Base-by-base conservation (phyloP, 495 filamentous ascomycete species). In the Daldinia vernicosa region DNA sequence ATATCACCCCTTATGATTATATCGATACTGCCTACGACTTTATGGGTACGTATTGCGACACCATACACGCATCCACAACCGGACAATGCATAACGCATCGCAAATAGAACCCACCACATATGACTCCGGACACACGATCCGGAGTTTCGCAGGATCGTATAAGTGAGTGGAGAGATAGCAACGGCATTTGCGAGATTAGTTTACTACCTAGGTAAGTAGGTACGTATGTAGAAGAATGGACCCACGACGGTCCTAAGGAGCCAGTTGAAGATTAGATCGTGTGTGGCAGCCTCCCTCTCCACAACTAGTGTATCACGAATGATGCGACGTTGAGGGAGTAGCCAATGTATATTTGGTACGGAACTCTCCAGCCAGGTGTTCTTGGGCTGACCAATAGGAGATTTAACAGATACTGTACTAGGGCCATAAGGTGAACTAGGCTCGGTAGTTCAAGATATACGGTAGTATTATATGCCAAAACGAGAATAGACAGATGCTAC, bases 381-480 rank as follows among this genome's bases (percentile, higher is more conserved):
- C 15, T 37, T 45, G 24, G 17, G 15, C 50, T 6, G 9, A 5
- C 69, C 69, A 67, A 67, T 67, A 19, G 60, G 52, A 39, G 59
- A 65, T 62, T 68, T 35, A 40, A 17, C 22, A 30, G 26, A 59
- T 60, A 30, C 54, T 59, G 22, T 58, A 60, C 11, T 30, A 64
- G 40, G 43, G 40, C 19, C 30, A 43, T 43, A 22, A 64, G 55
- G 60, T 54, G 50, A 52, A 59, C 60, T 28, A 62, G 47, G 57
- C 52, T 61, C 70, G 60, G 65, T 53, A 65, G 70, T 71, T 69
- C 32, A 26, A 63, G 63, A 63, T 60, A 60, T 15, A 68, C 28
- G 30, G 70, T 67, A 35, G 56, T 60, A 72, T 72, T 52, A n/a
- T 14, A 15, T 24, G 19, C 54, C 33, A n/a, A 53, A 53, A 53